Percentiles rank a stretch among this genome's conserved stretches.
phyloP scores from a whole-genome alignment of 495 filamentous ascomycete species.

The Daldinia childiae region DNA sequence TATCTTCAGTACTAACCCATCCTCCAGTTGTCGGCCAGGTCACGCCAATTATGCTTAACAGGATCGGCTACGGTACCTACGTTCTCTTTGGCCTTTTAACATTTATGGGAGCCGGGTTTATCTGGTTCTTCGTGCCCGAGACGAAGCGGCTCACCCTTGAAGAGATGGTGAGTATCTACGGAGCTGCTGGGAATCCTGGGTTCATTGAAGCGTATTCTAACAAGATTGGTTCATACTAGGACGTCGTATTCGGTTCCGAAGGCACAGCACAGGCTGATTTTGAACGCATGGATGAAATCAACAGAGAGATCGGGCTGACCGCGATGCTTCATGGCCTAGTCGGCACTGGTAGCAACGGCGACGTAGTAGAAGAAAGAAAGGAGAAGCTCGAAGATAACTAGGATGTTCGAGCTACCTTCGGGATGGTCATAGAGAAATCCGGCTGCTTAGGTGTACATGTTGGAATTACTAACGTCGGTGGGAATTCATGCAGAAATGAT shows the following conservation, averaged over 20 bases:
- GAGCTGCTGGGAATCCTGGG: neutral
- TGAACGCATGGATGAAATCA: constrained; percentile 76
- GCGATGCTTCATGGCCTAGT: constrained; percentile 48
- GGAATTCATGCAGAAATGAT: neutral
- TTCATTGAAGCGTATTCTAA: constrained; percentile 2
- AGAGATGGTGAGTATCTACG: constrained; percentile 60
- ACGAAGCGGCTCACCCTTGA: constrained; percentile 71
- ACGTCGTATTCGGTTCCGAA: constrained; percentile 78
- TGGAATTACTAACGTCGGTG: neutral
- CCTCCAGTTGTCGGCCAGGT: constrained; percentile 69
- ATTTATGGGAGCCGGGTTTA: constrained; percentile 73
- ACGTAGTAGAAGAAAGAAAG: constrained; percentile 33
- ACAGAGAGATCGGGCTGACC: constrained; percentile 72
- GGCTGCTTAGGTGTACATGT: neutral
- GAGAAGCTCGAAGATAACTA: constrained; percentile 38
- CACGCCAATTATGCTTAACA: constrained; percentile 76
- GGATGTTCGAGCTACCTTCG: neutral
- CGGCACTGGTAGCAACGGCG: constrained; percentile 29
- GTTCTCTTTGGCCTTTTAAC: constrained; percentile 80
- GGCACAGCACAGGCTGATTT: constrained; percentile 75
- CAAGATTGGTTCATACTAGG: constrained; percentile 59
- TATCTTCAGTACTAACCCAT: neutral
- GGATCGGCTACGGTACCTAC: constrained; percentile 79
- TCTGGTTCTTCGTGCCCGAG: constrained; percentile 79
- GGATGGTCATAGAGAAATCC: neutral